Evolutionary conservation across 345 rosid genomes (phyloP).

Genomic region (Citrus hindsii): DNA sequence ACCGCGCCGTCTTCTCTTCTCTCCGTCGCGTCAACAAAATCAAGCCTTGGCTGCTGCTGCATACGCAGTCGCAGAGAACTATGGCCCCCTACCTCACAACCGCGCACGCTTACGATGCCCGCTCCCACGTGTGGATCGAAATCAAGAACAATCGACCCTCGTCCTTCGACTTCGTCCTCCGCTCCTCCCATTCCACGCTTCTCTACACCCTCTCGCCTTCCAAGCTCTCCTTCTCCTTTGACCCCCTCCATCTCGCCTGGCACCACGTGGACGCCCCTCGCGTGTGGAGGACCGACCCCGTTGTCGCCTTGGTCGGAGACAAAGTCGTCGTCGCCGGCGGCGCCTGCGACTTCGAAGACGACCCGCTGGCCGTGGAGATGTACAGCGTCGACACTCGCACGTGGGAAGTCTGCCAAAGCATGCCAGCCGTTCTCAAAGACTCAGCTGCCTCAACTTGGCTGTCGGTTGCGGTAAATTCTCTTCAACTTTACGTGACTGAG

Average conservation of each 20-base stretch:
- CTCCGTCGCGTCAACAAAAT: slow-evolving; percentile 40
- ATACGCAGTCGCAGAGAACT: slow-evolving; percentile 43
- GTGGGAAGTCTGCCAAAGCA: slow-evolving; percentile 55
- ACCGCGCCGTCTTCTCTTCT: slow-evolving; percentile 57
- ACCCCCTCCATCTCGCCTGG: slow-evolving; percentile 68
- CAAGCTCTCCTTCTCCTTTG: slow-evolving; percentile 60
- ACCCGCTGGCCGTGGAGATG: slow-evolving; percentile 64
- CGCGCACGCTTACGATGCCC: slow-evolving; percentile 69
- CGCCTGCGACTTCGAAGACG: slow-evolving; percentile 60
- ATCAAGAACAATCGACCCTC: slow-evolving; percentile 21
- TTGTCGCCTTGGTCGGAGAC: slow-evolving; percentile 53
- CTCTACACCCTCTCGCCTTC: slow-evolving; percentile 57
- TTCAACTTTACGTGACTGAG: slow-evolving; percentile 48
- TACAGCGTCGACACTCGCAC: slow-evolving; percentile 32
- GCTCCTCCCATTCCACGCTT: slow-evolving; percentile 59
- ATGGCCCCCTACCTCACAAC: slow-evolving; percentile 32
- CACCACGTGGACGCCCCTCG: slow-evolving; percentile 49
- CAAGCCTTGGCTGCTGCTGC: slow-evolving; percentile 71
- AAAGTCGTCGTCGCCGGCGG: slow-evolving; percentile 61
- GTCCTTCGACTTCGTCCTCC: slow-evolving; percentile 26
- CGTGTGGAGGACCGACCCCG: slow-evolving; percentile 65
- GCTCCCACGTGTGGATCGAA: slow-evolving; percentile 55
- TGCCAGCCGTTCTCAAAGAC: slow-evolving; percentile 51
- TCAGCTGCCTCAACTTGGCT: slow-evolving; percentile 64
- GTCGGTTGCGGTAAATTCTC: slow-evolving; percentile 39